These are phyloP conservation scores for Musa troglodytarum DNA, from an alignment of 176 grass and related monocot genomes.

Conservation along the genomic window DNA sequence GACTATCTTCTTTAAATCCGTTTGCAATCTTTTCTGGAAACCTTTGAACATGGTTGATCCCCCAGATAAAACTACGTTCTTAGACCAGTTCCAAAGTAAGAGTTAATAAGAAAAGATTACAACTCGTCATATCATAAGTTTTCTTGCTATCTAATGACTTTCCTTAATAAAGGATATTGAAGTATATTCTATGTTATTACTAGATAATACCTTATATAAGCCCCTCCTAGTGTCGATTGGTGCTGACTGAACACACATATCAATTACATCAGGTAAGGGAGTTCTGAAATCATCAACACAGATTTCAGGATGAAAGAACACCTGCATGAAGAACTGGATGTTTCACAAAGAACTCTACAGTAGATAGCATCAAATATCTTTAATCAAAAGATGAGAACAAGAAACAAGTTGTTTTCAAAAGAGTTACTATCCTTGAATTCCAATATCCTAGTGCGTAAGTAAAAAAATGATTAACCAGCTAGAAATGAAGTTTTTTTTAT, in stretches of 20 bases:
- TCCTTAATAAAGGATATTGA: neutral
- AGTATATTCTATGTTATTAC: neutral
- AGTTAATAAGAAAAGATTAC: slow-evolving; percentile 5
- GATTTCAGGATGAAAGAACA: slow-evolving; percentile 23
- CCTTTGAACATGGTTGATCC: slow-evolving; percentile 94
- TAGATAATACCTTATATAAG: slow-evolving; percentile 21
- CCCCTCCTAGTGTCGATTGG: slow-evolving; percentile 22
- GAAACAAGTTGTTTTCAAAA: neutral
- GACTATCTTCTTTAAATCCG: slow-evolving; percentile 88
- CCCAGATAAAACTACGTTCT: slow-evolving; percentile 98
- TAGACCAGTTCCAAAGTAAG: slow-evolving; percentile 10
- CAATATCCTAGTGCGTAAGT: neutral
- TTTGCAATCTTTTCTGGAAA: slow-evolving; percentile 89
- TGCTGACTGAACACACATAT: slow-evolving; percentile 21
- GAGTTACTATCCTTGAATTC: neutral
- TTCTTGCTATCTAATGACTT: neutral
- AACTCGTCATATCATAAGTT: neutral
- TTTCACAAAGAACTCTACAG: neutral
- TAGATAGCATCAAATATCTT: neutral
- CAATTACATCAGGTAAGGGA: slow-evolving; percentile 9
- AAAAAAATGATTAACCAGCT: too few relatives aligned
- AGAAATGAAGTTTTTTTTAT: too few relatives aligned
- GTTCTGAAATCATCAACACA: neutral
- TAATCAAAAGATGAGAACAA: neutral
- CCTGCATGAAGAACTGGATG: slow-evolving; percentile 4